Percentiles rank a stretch among this genome's conserved stretches.
These are phyloP conservation scores for Umbelopsis vinacea DNA, from an alignment of 192 early-diverging fungal species.

Conservation along the genomic window DNA sequence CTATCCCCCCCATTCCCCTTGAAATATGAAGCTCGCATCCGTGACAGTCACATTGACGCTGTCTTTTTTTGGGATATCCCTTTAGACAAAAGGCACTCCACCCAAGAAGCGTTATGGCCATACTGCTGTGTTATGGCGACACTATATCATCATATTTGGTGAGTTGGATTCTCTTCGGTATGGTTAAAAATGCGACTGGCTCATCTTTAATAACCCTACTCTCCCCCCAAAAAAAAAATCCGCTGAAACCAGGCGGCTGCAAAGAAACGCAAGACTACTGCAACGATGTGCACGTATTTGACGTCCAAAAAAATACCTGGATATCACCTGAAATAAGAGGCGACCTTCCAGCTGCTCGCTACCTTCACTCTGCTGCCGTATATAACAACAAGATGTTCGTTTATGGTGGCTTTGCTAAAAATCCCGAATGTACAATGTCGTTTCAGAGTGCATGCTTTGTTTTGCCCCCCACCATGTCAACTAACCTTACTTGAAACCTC, in stretches of 20 bases:
- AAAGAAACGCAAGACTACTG: constrained; percentile 57
- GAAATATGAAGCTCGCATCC: constrained; percentile 9
- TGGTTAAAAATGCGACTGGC: constrained; percentile 27
- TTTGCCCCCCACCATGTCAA: background rate
- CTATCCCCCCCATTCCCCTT: constrained; percentile 19
- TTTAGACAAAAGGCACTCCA: constrained; percentile 45
- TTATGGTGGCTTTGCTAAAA: constrained; percentile 62
- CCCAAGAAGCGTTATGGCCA: constrained; percentile 64
- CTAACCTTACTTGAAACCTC: background rate
- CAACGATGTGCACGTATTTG: constrained; percentile 63
- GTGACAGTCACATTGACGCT: background rate
- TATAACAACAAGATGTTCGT: constrained; percentile 65
- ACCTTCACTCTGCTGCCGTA: constrained; percentile 60
- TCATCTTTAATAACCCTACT: constrained; percentile 15
- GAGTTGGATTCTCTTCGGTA: constrained; percentile 27
- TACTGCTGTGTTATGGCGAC: constrained; percentile 58
- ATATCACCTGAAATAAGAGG: constrained; percentile 55
- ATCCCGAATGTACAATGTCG: constrained; percentile 52
- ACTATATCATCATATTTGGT: constrained; percentile 60
- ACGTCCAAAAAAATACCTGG: constrained; percentile 58
- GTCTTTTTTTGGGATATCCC: background rate
- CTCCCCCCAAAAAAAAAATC: background rate
- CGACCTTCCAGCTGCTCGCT: constrained; percentile 51
- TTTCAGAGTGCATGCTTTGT: background rate
- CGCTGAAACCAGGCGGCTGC: constrained; percentile 46